Evolutionary conservation across 2,329 filamentous ascomycete genomes (phyloP).

Genomic region (Uncinocarpus reesii): DNA sequence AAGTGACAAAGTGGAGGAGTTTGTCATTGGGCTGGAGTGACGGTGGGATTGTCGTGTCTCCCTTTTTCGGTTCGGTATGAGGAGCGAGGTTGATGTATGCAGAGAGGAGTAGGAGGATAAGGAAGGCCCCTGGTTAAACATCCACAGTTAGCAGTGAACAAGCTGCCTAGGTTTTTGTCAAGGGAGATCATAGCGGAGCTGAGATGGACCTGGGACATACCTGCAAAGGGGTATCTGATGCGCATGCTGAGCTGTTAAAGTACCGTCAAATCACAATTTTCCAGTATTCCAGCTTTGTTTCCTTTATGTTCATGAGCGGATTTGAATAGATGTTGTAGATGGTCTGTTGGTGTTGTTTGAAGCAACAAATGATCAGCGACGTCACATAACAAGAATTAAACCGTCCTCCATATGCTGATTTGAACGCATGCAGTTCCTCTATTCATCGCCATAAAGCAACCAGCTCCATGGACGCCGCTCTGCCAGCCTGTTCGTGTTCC

Average conservation of each 20-base stretch:
- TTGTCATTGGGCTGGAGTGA: slow-evolving; percentile 70
- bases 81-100: slow-evolving; percentile 70
- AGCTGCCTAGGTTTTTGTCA: background rate
- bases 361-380: background rate
- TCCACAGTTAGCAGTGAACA: background rate
- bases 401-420: background rate
- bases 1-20: slow-evolving; percentile 71
- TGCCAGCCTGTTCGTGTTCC: background rate
- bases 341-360: background rate
- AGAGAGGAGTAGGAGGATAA: slow-evolving; percentile 58
- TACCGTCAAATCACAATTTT: background rate
- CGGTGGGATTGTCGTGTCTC: slow-evolving; percentile 30
- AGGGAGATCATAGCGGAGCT: background rate
- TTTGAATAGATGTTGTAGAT: background rate
- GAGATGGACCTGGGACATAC: slow-evolving; percentile 43
- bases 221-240: slow-evolving; percentile 79
- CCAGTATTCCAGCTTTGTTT: slow-evolving; percentile 6
- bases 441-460: background rate
- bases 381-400: no score
- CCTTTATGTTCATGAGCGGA: background rate
- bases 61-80: slow-evolving; percentile 25
- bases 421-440: background rate
- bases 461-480: no score
- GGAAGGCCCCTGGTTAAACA: slow-evolving; percentile 50
- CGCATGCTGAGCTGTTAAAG: slow-evolving; percentile 49